phyloP scores from a whole-genome alignment of 352 stramenopile species.

The Pythium brachiatum region DNA sequence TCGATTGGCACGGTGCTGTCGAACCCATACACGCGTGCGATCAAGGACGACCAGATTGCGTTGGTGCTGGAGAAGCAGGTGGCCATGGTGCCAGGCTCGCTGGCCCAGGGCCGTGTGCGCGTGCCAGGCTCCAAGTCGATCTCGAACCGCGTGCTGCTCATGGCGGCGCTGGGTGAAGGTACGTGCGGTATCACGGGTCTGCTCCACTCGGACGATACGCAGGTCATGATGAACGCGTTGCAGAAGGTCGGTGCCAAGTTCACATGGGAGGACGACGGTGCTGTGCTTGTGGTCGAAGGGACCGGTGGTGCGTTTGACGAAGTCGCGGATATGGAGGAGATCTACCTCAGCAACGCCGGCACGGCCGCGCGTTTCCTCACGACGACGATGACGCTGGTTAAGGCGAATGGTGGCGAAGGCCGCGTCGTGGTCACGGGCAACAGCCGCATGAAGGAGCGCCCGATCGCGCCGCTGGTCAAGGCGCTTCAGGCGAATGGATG shows the following conservation, averaged over 20 bases:
- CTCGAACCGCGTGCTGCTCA: constrained; percentile 95
- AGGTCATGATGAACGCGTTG: constrained; percentile 97
- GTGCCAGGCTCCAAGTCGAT: constrained; percentile 98
- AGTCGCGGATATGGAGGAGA: constrained; percentile 50
- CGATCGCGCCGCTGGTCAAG: constrained; percentile 94
- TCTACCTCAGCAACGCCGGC: constrained; percentile 87
- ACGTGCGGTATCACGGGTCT: constrained; percentile 87
- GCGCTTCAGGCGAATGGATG: constrained; percentile 90
- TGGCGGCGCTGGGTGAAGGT: constrained; percentile 92
- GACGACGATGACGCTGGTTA: constrained; percentile 81
- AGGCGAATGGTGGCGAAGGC: constrained; percentile 28
- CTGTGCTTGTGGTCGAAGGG: constrained; percentile 72
- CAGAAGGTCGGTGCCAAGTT: constrained; percentile 88
- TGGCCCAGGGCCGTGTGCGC: constrained; percentile 56
- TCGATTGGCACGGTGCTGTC: constrained; percentile 65
- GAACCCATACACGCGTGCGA: constrained; percentile 65
- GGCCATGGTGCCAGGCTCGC: constrained; percentile 45
- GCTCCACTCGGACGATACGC: constrained; percentile 96
- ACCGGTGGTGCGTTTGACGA: constrained; percentile 62
- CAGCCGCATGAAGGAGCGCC: constrained; percentile 95
- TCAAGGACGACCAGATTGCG: constrained; percentile 73
- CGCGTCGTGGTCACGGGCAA: constrained; percentile 91
- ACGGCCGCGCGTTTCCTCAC: constrained; percentile 95
- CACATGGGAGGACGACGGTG: constrained; percentile 71
- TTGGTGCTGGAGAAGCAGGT: constrained; percentile 78